Evolutionary conservation across 2,329 filamentous ascomycete genomes (phyloP), one percentile per base, ranked within the genome.

Genomic region (Pseudonectria buxi): DNA sequence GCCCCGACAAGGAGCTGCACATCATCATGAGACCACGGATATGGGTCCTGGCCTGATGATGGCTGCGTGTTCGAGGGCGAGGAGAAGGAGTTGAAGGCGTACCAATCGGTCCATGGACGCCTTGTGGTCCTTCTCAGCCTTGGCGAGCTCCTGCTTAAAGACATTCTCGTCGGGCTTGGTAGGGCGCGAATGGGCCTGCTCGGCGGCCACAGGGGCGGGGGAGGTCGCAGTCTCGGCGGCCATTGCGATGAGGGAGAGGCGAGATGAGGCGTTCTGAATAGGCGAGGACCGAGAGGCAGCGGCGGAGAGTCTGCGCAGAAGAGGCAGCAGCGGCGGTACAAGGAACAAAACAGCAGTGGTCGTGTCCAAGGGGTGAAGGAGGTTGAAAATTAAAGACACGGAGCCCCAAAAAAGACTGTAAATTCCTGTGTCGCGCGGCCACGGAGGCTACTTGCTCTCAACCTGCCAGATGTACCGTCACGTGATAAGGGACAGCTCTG

Each of bases 111-210:
- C 81, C 68, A 92, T 83, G 31, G 82, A 74, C 34, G 78, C 78
- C 57, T 83, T 72, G 66, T 94, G 83, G 48, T 85, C 86, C 71
- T 95, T 94, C 66, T 96, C 86, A 16, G 84, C 83, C 66, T 83
- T 78, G 33, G 78, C 81, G 43, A 95, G 73, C 45, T 76, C 74
- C 59, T 81, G 75, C 68, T 94, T 88, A 72, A 81, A 98, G 50
- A 73, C 69, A 47, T 82, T 83, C 68, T 92, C 85, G 63, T 95
- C 86, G 30, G 92, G 92, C 73, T 84, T 87, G 65, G 85, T 76
- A 35, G 89, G 88, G 67, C 81, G 87, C 55, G 67, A 58, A 45
- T 64, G 62, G 40, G 59, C 35, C 33, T 50, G 41, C 46, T 58
- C 57, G 44, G 67, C 59, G 37, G 62, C 63, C 50, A 61, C 63